A percentile compares a stretch with the other conserved stretches of the same genome.
phyloP scores from a whole-genome alignment of 495 filamentous ascomycete genomes.

The Penicillium macrosclerotiorum region DNA sequence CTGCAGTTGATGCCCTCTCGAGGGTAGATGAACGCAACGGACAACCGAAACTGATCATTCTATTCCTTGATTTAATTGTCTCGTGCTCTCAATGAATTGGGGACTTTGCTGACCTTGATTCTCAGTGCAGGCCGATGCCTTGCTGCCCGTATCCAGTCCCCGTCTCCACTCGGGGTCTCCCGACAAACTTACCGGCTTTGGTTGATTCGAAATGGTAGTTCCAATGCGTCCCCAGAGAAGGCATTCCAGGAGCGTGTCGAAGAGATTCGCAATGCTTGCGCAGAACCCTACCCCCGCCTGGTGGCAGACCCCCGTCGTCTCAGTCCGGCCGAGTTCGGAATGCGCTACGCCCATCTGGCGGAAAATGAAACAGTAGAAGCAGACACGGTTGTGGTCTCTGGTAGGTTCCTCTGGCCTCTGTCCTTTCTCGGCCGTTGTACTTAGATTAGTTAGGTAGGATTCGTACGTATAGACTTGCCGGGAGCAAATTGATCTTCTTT shows the following conservation, averaged over 20 bases:
- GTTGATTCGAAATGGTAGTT: conserved; percentile 26
- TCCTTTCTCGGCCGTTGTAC: conserved; percentile 34
- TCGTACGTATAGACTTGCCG: conserved; percentile 54
- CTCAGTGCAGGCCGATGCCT: conserved; percentile 28
- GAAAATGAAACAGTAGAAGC: conserved; percentile 46
- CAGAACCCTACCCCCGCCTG: conserved; percentile 54
- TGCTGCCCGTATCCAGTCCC: conserved; percentile 7
- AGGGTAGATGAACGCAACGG: conserved; percentile 42
- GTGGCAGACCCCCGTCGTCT: conserved; percentile 28
- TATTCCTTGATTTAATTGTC: conserved; percentile 10
- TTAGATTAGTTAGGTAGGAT: conserved; percentile 65
- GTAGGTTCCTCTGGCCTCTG: conserved; percentile 39
- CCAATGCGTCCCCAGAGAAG: conserved; percentile 32
- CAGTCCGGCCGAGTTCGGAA: conserved; percentile 37
- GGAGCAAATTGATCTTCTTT: conserved; percentile 78
- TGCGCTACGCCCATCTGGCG: conserved; percentile 36
- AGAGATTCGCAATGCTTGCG: conserved; percentile 42
- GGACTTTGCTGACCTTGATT: conserved; percentile 18
- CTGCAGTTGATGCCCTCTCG: conserved; percentile 81
- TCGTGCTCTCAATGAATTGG: conserved; percentile 1
- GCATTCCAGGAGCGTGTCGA: conserved; percentile 49
- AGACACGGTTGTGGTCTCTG: conserved; percentile 40
- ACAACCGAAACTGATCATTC: conserved; percentile 22
- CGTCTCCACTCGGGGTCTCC: conserved; percentile 3
- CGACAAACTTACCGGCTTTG: conserved; percentile 22